Percentiles rank a stretch among this genome's conserved stretches.
Evolutionary conservation across 2,329 filamentous ascomycete species (phyloP).

Genomic region (Aspergillus ochraceoroseus): DNA sequence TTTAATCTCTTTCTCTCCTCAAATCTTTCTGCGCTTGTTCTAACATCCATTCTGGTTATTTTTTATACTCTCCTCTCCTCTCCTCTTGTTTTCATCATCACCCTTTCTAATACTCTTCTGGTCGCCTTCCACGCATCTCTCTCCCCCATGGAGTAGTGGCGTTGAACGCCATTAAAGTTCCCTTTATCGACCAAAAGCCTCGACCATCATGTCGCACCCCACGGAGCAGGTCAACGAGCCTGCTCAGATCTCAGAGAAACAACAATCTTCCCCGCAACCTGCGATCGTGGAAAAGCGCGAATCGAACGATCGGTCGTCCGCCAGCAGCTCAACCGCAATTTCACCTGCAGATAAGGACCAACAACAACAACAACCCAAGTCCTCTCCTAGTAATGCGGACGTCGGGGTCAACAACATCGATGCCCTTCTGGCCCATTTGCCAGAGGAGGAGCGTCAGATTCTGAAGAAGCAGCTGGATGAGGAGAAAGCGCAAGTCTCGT

Average conservation of each 20-base stretch:
- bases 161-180: background rate
- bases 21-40: no score
- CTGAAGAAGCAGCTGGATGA: conserved; percentile 64
- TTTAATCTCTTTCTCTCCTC: no score
- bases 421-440: conserved; percentile 58
- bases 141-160: conserved; percentile 17
- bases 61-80: background rate
- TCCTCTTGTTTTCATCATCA: no score
- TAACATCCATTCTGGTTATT: background rate
- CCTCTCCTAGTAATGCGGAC: conserved; percentile 11
- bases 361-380: conserved; percentile 18
- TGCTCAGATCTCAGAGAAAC: conserved; percentile 6
- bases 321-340: conserved; percentile 24
- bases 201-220: conserved; percentile 12
- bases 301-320: conserved; percentile 16
- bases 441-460: conserved; percentile 61
- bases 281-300: conserved; percentile 17
- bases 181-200: background rate
- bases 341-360: conserved; percentile 20
- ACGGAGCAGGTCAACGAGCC: no score
- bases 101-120: background rate
- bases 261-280: conserved; percentile 5
- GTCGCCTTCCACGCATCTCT: background rate
- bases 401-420: conserved; percentile 39
- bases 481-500: conserved; percentile 59